phyloP scores from a whole-genome alignment of 768 basidiomycete genomes.

The Kwoniella botswanensis region DNA sequence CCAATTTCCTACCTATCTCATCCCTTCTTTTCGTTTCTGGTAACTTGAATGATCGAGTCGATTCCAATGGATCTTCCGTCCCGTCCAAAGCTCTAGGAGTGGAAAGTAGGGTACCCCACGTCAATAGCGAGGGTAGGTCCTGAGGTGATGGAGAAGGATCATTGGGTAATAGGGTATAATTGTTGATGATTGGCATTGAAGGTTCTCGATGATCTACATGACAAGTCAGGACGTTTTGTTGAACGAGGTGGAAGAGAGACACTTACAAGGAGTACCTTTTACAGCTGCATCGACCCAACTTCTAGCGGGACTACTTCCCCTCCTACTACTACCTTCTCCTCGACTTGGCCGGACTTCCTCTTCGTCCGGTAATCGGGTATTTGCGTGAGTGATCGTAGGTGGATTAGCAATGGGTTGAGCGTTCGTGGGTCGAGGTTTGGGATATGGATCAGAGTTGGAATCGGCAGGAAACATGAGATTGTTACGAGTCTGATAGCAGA shows the following conservation, averaged over 20 bases:
- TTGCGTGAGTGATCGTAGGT: conserved; percentile 71
- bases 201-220: conserved; percentile 67
- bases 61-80: conserved; percentile 60
- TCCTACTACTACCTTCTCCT: conserved; percentile 26
- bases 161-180: conserved; percentile 78
- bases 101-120: conserved; percentile 90
- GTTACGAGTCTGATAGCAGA: conserved; percentile 74
- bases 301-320: conserved; percentile 80
- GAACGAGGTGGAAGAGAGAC: background rate
- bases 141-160: conserved; percentile 84
- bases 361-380: conserved; percentile 71
- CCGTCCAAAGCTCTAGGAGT: conserved; percentile 79
- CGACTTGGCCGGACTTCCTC: conserved; percentile 62
- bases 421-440: conserved; percentile 29
- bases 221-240: background rate
- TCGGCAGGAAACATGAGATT: conserved; percentile 95
- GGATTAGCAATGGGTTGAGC: conserved; percentile 22
- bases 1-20: conserved; percentile 77
- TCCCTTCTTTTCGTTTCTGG: conserved; percentile 79
- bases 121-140: conserved; percentile 92
- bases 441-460: conserved; percentile 82
- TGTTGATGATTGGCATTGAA: conserved; percentile 59
- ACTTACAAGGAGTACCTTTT: conserved; percentile 84
- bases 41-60: conserved; percentile 68
- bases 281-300: conserved; percentile 93